Evolutionary conservation across 1,139 yeast genomes (phyloP).

Genomic region (Geotrichum bryndzae): DNA sequence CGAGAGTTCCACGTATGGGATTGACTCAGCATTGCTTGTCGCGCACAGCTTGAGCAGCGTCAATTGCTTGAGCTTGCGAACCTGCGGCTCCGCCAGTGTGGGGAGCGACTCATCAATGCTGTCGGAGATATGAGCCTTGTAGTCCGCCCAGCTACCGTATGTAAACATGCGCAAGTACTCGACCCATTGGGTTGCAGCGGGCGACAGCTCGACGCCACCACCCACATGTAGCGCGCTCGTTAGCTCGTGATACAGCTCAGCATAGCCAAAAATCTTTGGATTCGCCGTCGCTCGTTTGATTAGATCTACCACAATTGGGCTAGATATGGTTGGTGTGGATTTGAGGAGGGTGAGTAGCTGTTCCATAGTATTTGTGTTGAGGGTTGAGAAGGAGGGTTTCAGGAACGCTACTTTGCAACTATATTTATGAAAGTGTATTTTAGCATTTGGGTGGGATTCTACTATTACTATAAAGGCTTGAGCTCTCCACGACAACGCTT

Average conservation of each 20-base stretch:
- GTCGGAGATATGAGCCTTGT: slow-evolving; percentile 6
- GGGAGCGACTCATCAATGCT: slow-evolving; percentile 11
- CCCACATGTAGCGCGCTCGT: not conserved
- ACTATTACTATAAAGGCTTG: not conserved
- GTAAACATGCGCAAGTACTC: slow-evolving; percentile 22
- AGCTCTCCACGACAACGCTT: not conserved
- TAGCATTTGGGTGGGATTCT: not conserved
- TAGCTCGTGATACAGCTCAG: slow-evolving; percentile 19
- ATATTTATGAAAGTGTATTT: not conserved
- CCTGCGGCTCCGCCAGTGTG: slow-evolving; percentile 18
- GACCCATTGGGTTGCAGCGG: slow-evolving; percentile 15
- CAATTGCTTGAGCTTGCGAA: slow-evolving; percentile 23
- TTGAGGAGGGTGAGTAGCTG: slow-evolving; percentile 20
- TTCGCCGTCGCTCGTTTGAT: slow-evolving; percentile 20
- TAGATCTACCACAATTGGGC: slow-evolving; percentile 20
- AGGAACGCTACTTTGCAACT: not conserved
- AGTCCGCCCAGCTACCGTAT: slow-evolving; percentile 24
- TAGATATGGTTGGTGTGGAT: slow-evolving; percentile 14
- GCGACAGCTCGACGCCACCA: not conserved
- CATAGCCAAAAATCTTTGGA: slow-evolving; percentile 22
- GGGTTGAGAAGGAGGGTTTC: not conserved
- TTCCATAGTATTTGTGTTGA: slow-evolving; percentile 18
- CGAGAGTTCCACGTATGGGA: slow-evolving; percentile 19
- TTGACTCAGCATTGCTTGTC: slow-evolving; percentile 8
- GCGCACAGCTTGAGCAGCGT: slow-evolving; percentile 23